Base-by-base conservation (phyloP, 2,329 filamentous ascomycete genomes). In the Penicillium sp. region DNA sequence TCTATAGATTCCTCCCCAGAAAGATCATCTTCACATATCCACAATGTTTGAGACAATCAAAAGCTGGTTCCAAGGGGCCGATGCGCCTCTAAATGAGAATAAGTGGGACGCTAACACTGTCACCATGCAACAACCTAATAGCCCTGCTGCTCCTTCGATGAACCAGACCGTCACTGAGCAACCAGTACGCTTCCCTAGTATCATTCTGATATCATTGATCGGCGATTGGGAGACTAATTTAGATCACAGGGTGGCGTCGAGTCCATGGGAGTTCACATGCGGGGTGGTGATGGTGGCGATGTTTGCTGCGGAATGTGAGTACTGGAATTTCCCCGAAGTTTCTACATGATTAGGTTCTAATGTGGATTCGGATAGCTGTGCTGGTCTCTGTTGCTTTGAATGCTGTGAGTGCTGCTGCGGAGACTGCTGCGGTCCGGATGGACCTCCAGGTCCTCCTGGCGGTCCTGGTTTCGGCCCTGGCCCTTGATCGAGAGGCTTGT, bases 251-350 rank as follows among this genome's bases (percentile, higher is more conserved):
- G 52, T 19, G 37, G 33, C 19, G 35, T 51, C 27, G 51, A 60
- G 21, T 47, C 52, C 22, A 57, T 55, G 57, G 46, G 39, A 39
- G 54, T 60, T 22, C 57, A 60, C 29, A 52, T 57, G 44, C 57
- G 57, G 22, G 57, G 57, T 52, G 57, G 58, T 26, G 58, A 54
- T 49, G 57, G 58, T 26, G 58, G 57, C 31, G 58, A 55, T 47
- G 39, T 58, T 33, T 60, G 58, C 58, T 57, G 58, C 19, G 58
- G 55, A 49, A 27, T 60, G 58, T 60, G 24, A 60, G 58, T 55
- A 21, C 16, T 16, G 11, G 19, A 24, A 33, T 48, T 35, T 19
- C 4, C 19, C 22, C 37, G 22, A 24, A n/a, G 29, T 2, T 11
- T n/a, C 19, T 53, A 31, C 29, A 13, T 31, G 29, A 11, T 11